Conservation (phyloP, 2,329 filamentous ascomycete genomes). For the Aspergillus latus region DNA sequence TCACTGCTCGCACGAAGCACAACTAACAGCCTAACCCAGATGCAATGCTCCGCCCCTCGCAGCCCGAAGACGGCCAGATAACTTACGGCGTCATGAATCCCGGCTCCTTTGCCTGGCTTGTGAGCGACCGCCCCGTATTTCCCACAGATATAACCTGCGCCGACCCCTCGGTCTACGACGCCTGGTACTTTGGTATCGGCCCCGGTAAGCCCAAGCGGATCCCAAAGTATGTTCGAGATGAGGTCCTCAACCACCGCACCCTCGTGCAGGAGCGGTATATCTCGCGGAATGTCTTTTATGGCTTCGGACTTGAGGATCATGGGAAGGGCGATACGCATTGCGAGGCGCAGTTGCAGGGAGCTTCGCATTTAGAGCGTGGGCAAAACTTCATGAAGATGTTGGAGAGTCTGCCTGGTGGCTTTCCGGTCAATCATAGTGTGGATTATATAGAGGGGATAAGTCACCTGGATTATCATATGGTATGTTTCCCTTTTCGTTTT, state of each 20-base stretch:
- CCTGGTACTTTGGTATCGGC: not conserved
- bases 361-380: not conserved
- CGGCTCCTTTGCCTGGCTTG: not conserved
- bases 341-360: slow-evolving; percentile 1
- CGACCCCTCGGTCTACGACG: not conserved
- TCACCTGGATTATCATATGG: slow-evolving; percentile 1
- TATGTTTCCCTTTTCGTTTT: not conserved
- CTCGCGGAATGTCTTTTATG: not conserved
- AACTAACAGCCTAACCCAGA: not conserved
- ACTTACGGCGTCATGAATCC: slow-evolving; percentile 3
- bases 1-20: not conserved
- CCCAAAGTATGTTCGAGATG: not conserved
- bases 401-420: not conserved
- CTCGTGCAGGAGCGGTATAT: not conserved
- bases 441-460: not conserved
- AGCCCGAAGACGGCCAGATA: not conserved
- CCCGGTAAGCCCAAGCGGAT: not conserved
- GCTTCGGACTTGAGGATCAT: not conserved
- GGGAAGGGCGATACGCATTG: not conserved
- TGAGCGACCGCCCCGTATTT: not conserved
- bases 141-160: not conserved
- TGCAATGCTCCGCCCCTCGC: slow-evolving; percentile 1
- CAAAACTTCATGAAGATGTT: not conserved
- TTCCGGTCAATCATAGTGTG: not conserved
- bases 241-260: not conserved